Conservation (phyloP, 257 asterid species). For the Solanum tarijense region DNA sequence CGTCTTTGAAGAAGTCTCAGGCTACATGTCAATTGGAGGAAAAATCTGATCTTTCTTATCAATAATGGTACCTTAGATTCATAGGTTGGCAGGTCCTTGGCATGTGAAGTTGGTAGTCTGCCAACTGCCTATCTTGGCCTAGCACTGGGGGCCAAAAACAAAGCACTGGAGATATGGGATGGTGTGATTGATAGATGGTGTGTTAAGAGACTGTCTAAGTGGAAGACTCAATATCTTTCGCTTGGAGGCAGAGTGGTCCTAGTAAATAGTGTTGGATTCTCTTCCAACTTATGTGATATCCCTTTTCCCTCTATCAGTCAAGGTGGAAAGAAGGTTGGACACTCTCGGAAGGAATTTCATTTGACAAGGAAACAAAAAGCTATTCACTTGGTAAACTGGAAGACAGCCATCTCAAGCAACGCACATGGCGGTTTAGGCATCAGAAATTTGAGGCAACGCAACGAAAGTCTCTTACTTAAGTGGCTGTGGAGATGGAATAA, state of each 20-base stretch:
- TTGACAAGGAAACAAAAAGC: neutral
- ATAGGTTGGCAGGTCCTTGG: neutral
- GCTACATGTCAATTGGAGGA: neutral
- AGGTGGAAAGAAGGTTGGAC: neutral
- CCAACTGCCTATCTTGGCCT: neutral
- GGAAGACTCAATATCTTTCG: neutral
- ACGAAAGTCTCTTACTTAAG: neutral
- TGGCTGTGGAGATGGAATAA: neutral
- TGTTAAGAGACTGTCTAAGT: neutral
- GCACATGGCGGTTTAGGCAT: neutral
- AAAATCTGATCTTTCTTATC: neutral
- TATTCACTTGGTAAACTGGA: neutral
- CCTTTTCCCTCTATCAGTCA: neutral
- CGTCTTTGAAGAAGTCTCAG: neutral
- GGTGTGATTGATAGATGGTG: neutral
- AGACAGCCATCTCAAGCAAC: neutral
- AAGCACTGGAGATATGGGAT: neutral
- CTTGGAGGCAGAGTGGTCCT: neutral
- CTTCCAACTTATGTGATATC: neutral
- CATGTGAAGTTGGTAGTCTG: neutral
- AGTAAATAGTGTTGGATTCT: neutral
- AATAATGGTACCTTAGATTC: neutral
- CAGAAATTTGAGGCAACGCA: neutral
- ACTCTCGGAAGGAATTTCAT: neutral
- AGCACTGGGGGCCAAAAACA: neutral